Base-by-base conservation (phyloP, 2,329 filamentous ascomycete species). In the Aureobasidium musti region DNA sequence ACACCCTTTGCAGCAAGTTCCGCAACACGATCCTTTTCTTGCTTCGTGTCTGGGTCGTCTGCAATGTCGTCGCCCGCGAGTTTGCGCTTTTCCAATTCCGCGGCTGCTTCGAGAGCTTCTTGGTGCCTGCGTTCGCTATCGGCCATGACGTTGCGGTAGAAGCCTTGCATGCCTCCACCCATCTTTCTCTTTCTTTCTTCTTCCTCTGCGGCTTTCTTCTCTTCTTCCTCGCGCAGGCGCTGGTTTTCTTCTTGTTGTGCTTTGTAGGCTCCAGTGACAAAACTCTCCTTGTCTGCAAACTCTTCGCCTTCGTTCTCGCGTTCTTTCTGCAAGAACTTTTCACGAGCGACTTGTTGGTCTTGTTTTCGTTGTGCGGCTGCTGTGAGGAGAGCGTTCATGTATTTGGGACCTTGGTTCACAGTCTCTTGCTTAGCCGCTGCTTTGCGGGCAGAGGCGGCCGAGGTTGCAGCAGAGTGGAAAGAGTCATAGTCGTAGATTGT, bases 401-500 rank as follows among this genome's bases (percentile, higher is more conserved):
- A 95, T 72, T 90, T 91, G 1, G 91, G 89, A 71, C 87, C 87
- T 47, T 87, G 82, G 72, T 89, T 85, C 2, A 80, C 78, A 4
- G 84, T 83, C 63, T 83, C 83, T 64, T 81, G 81, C 52, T 81
- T 81, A 54, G 81, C 80, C 7, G 82, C 82, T 5, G 80, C 81
- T 67, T 84, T 83, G 71, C 86, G 84, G 19, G 86, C 85, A 3
- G 75, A 73, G 17, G 78, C 74, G 1, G 80, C 79, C 70, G 91
- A 89, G 50, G 94, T 82, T 47, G 94, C 82, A 0, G 89, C 89
- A 72, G 94, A 91, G 79, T 92, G 93, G 26, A 91, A 90, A 1
- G 84, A 85, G 75, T 96, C 91, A 79, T 95, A 96, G 78, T 95
- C 91, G 81, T 93, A 95, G 71, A 95, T 88, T 57, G 86, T 88